Evolutionary conservation across 176 grass and related monocot species (phyloP).

Genomic region (Aegilops longissima): DNA sequence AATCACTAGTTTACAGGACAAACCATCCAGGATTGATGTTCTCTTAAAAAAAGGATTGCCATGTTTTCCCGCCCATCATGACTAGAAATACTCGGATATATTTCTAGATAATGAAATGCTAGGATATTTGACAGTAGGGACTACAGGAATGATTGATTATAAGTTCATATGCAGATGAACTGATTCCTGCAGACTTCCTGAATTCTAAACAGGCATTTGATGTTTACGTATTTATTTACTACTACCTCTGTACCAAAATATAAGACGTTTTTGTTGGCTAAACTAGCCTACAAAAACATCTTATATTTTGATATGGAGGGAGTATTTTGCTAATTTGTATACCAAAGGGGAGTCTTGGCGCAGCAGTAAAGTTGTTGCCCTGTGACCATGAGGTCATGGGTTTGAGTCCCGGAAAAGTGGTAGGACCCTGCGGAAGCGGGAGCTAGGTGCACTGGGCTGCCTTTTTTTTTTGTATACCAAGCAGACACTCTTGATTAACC

Average conservation of each 20-base stretch:
- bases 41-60: not conserved
- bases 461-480: not conserved
- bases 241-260: not conserved
- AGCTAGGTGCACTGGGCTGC: too few species aligned
- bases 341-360: not conserved
- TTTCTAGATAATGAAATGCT: not conserved
- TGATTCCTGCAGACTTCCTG: not conserved
- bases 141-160: not conserved
- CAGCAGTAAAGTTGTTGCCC: too few species aligned
- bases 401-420: too few species aligned
- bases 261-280: too few species aligned
- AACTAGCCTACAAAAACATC: too few species aligned
- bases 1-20: not conserved
- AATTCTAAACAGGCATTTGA: not conserved
- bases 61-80: not conserved
- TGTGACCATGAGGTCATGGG: too few species aligned
- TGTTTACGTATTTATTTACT: not conserved
- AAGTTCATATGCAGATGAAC: not conserved
- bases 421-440: too few species aligned
- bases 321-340: not conserved
- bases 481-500: conserved; percentile 15
- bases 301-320: too few species aligned
- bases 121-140: not conserved
- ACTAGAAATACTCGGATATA: not conserved
- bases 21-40: not conserved